Evolutionary conservation across 2,329 filamentous ascomycete genomes (phyloP).

Genomic region (Penicillium sp.): DNA sequence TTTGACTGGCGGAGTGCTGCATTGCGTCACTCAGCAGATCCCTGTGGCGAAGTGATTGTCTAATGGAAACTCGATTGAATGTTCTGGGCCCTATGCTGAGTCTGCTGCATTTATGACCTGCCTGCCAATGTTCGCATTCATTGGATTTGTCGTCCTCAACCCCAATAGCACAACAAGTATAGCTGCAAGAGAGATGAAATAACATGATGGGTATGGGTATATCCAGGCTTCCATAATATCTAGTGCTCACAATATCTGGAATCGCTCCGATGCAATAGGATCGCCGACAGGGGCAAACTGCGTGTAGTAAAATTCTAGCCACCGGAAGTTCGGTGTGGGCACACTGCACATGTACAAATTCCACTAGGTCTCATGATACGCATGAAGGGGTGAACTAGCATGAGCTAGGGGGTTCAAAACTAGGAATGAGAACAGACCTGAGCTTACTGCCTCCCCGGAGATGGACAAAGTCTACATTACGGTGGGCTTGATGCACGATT

Average conservation of each 20-base stretch:
- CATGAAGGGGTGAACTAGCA: no score
- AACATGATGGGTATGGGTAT: neutral
- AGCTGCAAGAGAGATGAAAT: neutral
- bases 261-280: neutral
- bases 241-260: neutral
- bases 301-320: no score
- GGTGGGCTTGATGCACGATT: no score
- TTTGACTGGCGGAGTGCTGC: slow-evolving; percentile 28
- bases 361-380: no score
- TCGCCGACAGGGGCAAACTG: no score
- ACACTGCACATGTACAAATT: no score
- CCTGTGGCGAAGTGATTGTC: slow-evolving; percentile 2
- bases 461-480: neutral
- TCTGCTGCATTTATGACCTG: neutral
- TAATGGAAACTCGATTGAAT: neutral
- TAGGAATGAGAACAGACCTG: no score
- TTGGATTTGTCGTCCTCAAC: neutral
- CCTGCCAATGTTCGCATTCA: neutral
- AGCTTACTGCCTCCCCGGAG: neutral
- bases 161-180: neutral
- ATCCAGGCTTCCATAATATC: neutral
- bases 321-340: no score
- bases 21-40: slow-evolving; percentile 31
- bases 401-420: no score
- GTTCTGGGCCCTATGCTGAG: neutral